Evolutionary conservation across 2,329 filamentous ascomycete species (phyloP), one percentile per base, ranked within the genome.

Genomic region (Monosporascus sp.): DNA sequence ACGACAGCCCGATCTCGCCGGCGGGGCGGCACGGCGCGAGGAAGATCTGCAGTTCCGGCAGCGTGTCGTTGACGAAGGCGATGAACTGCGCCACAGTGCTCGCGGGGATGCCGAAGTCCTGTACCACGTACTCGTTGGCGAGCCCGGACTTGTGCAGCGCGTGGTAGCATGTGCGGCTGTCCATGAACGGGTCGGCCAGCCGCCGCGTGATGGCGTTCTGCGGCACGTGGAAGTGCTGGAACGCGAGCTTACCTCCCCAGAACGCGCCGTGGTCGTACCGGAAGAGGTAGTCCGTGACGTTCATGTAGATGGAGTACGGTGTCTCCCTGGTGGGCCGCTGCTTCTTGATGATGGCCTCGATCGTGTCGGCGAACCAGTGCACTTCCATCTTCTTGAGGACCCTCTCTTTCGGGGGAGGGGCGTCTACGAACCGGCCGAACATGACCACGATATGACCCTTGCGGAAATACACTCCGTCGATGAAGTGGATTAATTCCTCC

Each of bases 261-360:
- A 82, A 82, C 19, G 75, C 77, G 48, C 78, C 79, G 43, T 79
- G 76, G 60, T 82, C 79, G 65, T 82, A 82, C 50, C 79, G 74
- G 66, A 82, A 82, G 60, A 81, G 75, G 62, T 82, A 82, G 57
- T 81, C 78, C 14, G 72, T 70, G 1, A 79, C 63, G 0, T 76
- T 76, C 26, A 81, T 74, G 52, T 71, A 69, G 34, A 46, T 77
- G 72, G 43, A 27, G 34, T 38, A 31, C 22, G n/a, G 43, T 49
- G 38, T 46, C n/a, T 53, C 46, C 22, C 8, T 20, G 24, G 64
- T 59, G 1, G 67, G 59, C 11, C 64, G 66, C 48, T 68, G 60
- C 55, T 61, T 61, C 37, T 55, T 55, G 46, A 66, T 58, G 34
- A 56, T 58, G 47, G 52, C 24, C 16, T 46, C 43, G 22, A 46